Evolutionary conservation across 768 basidiomycete species (phyloP).

Genomic region (Leucosporidium creatinivorum): DNA sequence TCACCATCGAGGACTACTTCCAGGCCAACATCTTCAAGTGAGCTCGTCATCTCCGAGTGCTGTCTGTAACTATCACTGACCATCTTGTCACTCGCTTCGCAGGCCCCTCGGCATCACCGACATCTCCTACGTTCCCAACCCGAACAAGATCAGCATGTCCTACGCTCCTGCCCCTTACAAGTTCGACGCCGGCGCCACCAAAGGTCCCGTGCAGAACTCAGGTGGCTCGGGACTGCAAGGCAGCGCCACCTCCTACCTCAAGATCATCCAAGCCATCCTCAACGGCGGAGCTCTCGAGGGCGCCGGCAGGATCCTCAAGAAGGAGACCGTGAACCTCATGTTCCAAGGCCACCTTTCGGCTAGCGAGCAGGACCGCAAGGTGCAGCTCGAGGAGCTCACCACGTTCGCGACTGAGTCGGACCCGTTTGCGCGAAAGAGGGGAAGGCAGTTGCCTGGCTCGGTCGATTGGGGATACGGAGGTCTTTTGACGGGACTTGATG

Average conservation of each 20-base stretch:
- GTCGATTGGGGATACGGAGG: too few relatives aligned
- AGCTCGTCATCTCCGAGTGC: not conserved
- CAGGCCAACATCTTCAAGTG: conserved; percentile 38
- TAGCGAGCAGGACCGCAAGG: not conserved
- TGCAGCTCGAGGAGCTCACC: not conserved
- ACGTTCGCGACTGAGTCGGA: not conserved
- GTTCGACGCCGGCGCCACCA: not conserved
- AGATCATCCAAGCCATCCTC: conserved; percentile 36
- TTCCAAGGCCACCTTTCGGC: conserved; percentile 5
- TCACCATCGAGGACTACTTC: conserved; percentile 38
- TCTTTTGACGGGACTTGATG: too few relatives aligned
- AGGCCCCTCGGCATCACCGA: conserved; percentile 37
- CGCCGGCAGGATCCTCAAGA: conserved; percentile 2
- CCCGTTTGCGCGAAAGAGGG: too few relatives aligned
- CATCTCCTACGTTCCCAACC: conserved; percentile 36
- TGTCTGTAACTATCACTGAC: too few relatives aligned
- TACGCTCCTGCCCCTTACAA: not conserved
- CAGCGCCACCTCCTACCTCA: conserved; percentile 35
- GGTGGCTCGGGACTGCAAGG: conserved; percentile 37
- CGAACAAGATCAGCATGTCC: conserved; percentile 17
- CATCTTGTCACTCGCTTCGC: not conserved
- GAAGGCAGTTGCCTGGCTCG: too few relatives aligned
- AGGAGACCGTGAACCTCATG: conserved; percentile 25
- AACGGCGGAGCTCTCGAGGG: conserved; percentile 7
- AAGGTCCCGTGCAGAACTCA: conserved; percentile 13